Evolutionary conservation across 1,284 basidiomycete species (phyloP).

Genomic region (Fomitopsis betulina): DNA sequence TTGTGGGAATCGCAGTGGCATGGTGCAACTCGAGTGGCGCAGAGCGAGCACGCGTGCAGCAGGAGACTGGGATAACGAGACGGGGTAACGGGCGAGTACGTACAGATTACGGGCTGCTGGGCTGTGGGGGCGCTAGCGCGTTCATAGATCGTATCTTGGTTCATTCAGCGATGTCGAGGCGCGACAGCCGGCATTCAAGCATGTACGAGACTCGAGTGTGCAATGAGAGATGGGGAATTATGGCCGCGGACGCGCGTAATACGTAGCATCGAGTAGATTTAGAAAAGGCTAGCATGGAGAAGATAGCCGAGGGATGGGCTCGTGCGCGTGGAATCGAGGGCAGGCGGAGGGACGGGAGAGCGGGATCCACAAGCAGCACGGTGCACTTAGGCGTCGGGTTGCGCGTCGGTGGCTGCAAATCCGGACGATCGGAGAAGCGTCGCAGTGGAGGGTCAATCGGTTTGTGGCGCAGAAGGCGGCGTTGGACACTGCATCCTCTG

Average conservation of each 20-base stretch:
- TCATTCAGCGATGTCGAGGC: neutral
- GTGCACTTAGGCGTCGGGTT: neutral
- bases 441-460: neutral
- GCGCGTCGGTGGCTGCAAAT: conserved; percentile 1
- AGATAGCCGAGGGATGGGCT: neutral
- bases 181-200: neutral
- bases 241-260: neutral
- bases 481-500: conserved; percentile 1
- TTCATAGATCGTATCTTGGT: neutral
- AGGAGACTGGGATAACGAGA: neutral
- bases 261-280: neutral
- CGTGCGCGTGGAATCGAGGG: neutral
- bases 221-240: neutral
- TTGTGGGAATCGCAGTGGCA: neutral
- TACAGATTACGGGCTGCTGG: conserved; percentile 1
- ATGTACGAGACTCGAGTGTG: conserved; percentile 1
- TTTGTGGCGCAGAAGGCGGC: conserved; percentile 10
- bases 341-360: neutral
- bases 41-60: neutral
- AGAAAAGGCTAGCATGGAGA: neutral
- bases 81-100: conserved; percentile 3
- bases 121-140: neutral
- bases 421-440: neutral
- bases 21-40: neutral
- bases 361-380: neutral